phyloP scores from a whole-genome alignment of 2,329 filamentous ascomycete genomes.

The Aspergillus transmontanensis region DNA sequence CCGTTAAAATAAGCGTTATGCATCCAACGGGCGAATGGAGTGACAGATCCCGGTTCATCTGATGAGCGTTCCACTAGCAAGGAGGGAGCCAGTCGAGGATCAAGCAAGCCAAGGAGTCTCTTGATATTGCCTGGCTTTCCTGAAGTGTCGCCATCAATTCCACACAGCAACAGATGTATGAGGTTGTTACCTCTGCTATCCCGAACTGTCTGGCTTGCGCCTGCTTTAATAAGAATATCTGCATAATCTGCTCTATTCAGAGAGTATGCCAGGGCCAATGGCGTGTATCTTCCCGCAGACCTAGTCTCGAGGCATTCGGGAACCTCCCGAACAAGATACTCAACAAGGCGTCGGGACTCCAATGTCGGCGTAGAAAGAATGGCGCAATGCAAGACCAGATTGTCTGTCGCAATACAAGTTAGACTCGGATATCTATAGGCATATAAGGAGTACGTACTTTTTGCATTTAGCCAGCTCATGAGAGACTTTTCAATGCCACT shows the following conservation, averaged over 20 bases:
- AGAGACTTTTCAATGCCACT: slow-evolving; percentile 14
- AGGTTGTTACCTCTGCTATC: slow-evolving; percentile 67
- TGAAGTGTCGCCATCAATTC: slow-evolving; percentile 29
- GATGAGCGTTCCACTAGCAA: slow-evolving; percentile 37
- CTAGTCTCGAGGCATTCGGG: slow-evolving; percentile 67
- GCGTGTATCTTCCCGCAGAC: slow-evolving; percentile 53
- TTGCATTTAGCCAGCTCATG: slow-evolving; percentile 34
- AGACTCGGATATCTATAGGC: not conserved
- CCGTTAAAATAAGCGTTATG: slow-evolving; percentile 6
- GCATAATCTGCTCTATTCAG: slow-evolving; percentile 40
- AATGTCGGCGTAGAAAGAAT: slow-evolving; percentile 50
- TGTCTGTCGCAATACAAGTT: slow-evolving; percentile 22
- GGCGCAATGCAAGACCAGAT: slow-evolving; percentile 67
- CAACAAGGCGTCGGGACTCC: slow-evolving; percentile 58
- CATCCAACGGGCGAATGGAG: slow-evolving; percentile 63
- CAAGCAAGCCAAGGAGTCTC: slow-evolving; percentile 62
- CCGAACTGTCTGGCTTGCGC: slow-evolving; percentile 69
- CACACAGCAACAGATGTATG: slow-evolving; percentile 59
- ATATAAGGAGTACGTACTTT: slow-evolving; percentile 51
- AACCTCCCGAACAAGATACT: slow-evolving; percentile 65
- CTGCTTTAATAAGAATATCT: slow-evolving; percentile 65
- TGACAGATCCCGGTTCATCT: slow-evolving; percentile 28
- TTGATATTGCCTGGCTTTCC: slow-evolving; percentile 52
- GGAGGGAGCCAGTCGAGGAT: slow-evolving; percentile 50
- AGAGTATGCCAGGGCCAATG: slow-evolving; percentile 67